Evolutionary conservation across 768 basidiomycete species (phyloP), one percentile per base, ranked within the genome.

Genomic region (Pisolithus tinctorius): DNA sequence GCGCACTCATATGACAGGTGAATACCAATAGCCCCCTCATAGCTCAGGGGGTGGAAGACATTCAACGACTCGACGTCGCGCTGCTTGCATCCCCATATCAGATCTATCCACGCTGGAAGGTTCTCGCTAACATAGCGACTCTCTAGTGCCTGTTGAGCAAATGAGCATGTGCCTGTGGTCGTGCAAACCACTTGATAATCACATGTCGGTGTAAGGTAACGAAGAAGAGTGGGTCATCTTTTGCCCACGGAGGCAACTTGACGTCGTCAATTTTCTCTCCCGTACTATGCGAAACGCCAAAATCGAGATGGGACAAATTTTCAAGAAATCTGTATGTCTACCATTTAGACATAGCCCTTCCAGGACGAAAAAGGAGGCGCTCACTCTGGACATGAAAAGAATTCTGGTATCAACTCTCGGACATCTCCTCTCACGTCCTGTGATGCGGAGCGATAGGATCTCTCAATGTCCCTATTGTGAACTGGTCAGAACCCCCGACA

Each of bases 31-130:
- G 89, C 85, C 4, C 93, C 92, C 59, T 93, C 92, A 60, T 96
- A 96, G 14, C 91, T 94, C 34, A 96, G 70, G 0, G 93, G 94
- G 66, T 96, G 93, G 71, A 91, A 96, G 6, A 85, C 87, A 58
- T 96, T 97, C 52, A 85, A 68, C 0, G 86, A 80, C 6, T 77
- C 79, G 0, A 80, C 72, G 60, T 94, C 91, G 4, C 81, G 82
- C 73, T 95, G 90, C 54, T 88, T 88, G 65, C 69, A 81, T 34
- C 89, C 89, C 90, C 93, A 97, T 47, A 94, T 88, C 29, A 96
- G 76, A 61, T 97, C 94, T 57, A 97, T 94, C 93, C 94, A 96
- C 9, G 79, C 77, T 0, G 88, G 83, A 10, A 97, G 74, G 57
- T 87, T 76, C 56, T 88, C 81, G 69, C 90, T 92, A 48, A 93